These are phyloP conservation scores for Oidium heveae DNA, from an alignment of 2,329 filamentous ascomycete genomes.

Conservation along the genomic window DNA sequence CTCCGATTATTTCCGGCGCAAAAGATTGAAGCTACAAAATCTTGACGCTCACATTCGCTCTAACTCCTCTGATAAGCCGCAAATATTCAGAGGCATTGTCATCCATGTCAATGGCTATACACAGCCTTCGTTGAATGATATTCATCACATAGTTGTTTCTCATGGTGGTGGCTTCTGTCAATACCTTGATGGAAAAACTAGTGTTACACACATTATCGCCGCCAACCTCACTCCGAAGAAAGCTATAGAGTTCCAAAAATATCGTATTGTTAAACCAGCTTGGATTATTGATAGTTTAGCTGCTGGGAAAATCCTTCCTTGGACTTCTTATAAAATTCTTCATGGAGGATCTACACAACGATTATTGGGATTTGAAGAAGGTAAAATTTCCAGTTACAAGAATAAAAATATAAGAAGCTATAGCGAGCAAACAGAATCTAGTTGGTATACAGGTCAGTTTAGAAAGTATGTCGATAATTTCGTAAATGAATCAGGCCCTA, in stretches of 20 bases:
- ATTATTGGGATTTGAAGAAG: conserved; percentile 36
- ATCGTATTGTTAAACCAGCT: conserved; percentile 78
- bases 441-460: conserved; percentile 44
- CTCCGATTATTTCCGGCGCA: conserved; percentile 73
- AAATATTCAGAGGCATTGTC: conserved; percentile 75
- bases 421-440: conserved; percentile 53
- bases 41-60: conserved; percentile 61
- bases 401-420: conserved; percentile 40
- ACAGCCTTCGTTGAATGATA: conserved; percentile 69
- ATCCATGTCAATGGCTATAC: conserved; percentile 91
- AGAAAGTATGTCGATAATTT: not conserved
- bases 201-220: conserved; percentile 87
- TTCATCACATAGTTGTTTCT: conserved; percentile 68
- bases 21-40: conserved; percentile 95
- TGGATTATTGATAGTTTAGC: conserved; percentile 83
- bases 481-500: not conserved
- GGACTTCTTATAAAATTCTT: conserved; percentile 63
- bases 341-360: conserved; percentile 69
- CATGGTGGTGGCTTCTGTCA: conserved; percentile 91
- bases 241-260: conserved; percentile 60
- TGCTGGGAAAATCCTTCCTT: conserved; percentile 59
- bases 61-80: conserved; percentile 41
- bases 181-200: conserved; percentile 83
- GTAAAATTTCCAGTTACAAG: conserved; percentile 39
- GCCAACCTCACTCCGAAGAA: conserved; percentile 83